Percentiles rank a stretch among this genome's conserved stretches.
Conservation (phyloP, 176 grass and related monocot species). For the Ananas comosus region DNA sequence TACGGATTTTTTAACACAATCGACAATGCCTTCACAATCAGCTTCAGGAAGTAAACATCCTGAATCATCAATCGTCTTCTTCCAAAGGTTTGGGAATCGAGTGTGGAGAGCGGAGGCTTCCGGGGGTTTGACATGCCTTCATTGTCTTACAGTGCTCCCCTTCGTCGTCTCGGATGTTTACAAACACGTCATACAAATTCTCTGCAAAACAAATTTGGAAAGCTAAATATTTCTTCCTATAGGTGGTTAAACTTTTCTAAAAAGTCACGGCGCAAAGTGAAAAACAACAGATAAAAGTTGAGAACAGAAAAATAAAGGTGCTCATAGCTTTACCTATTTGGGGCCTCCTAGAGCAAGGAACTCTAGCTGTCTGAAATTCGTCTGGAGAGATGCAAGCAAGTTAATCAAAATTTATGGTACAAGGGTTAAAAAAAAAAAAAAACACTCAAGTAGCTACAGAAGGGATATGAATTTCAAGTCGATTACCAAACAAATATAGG, state of each 20-base stretch:
- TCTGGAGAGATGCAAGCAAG: conserved; percentile 29
- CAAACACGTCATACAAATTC: conserved; percentile 78
- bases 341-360: conserved; percentile 68
- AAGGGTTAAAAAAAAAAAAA: background rate
- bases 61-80: conserved; percentile 4
- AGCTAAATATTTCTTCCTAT: background rate
- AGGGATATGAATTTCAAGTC: background rate
- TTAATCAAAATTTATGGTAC: background rate
- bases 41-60: conserved; percentile 19
- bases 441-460: background rate
- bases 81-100: conserved; percentile 24
- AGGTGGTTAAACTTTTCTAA: background rate
- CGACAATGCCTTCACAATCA: conserved; percentile 37
- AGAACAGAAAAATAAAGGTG: background rate
- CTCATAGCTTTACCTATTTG: conserved; percentile 47
- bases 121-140: conserved; percentile 79
- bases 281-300: background rate
- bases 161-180: conserved; percentile 78
- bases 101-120: conserved; percentile 70
- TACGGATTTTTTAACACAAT: conserved; percentile 36
- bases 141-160: conserved; percentile 91
- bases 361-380: conserved; percentile 83
- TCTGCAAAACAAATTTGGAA: conserved; percentile 30
- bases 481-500: conserved; percentile 81
- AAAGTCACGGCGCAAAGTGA: background rate